These are phyloP conservation scores for Byssothecium circinans DNA, from an alignment of 2,329 filamentous ascomycete species.

Conservation along the genomic window DNA sequence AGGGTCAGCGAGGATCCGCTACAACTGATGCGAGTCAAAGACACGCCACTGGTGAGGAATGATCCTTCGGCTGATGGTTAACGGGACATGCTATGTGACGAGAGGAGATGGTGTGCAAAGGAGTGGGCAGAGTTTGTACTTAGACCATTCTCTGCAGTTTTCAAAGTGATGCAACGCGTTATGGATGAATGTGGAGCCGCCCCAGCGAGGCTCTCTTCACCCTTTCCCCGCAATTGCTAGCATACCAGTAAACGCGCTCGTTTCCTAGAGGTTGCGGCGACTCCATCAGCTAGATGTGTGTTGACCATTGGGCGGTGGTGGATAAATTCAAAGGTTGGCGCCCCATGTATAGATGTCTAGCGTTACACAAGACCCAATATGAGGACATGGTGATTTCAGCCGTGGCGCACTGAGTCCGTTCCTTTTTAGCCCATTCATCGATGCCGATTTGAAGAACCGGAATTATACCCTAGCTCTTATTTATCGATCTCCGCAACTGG, in stretches of 20 bases:
- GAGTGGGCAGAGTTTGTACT: not conserved
- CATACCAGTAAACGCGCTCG: not conserved
- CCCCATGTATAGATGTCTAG: not conserved
- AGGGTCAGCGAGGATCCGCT: not conserved
- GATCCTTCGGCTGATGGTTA: not conserved
- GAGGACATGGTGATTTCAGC: not conserved
- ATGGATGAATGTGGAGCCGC: not conserved
- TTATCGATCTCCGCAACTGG: too few species aligned
- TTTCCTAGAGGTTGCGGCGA: not conserved
- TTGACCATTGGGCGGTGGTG: not conserved
- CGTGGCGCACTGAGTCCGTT: not conserved
- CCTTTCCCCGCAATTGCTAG: not conserved
- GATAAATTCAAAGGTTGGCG: not conserved
- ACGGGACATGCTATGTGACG: not conserved
- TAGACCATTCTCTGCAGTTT: not conserved
- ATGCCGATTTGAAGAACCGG: too few species aligned
- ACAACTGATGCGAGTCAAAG: not conserved
- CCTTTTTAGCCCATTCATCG: too few species aligned
- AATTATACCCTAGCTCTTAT: too few species aligned
- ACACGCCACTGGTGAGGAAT: not conserved
- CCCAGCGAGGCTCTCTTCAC: not conserved
- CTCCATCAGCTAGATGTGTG: not conserved
- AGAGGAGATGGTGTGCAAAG: not conserved
- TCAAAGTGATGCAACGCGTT: not conserved
- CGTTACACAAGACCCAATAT: not conserved